phyloP scores from a whole-genome alignment of 306 rosid species.

The Prunus persica region Prunus_persica_NCBIv2 NC_034010.1:28691501-28692000 shows the following conservation, averaged over 20 bases:
- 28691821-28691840: neutral
- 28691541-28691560: slow-evolving; percentile 28
- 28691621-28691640: neutral
- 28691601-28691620: neutral
- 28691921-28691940: neutral
- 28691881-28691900: neutral
- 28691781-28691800: slow-evolving; percentile 15
- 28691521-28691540: slow-evolving; percentile 98
- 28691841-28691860: neutral
- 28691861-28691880: neutral
- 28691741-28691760: slow-evolving; percentile 86
- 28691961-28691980: slow-evolving; percentile 76
- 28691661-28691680: slow-evolving; percentile 18
- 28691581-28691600: neutral
- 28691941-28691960: slow-evolving; percentile 33
- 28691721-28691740: slow-evolving; percentile 92
- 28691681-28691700: slow-evolving; percentile 68
- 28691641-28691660: too few species aligned
- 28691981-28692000: slow-evolving; percentile 96
- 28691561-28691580: neutral
- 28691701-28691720: slow-evolving; percentile 79
- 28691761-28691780: slow-evolving; percentile 56
- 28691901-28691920: neutral
- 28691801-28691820: slow-evolving; percentile 6
- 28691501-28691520: slow-evolving; percentile 88